Evolutionary conservation across 768 basidiomycete species (phyloP), one percentile per base, ranked within the genome.

Genomic region (Tulasnella sp.): DNA sequence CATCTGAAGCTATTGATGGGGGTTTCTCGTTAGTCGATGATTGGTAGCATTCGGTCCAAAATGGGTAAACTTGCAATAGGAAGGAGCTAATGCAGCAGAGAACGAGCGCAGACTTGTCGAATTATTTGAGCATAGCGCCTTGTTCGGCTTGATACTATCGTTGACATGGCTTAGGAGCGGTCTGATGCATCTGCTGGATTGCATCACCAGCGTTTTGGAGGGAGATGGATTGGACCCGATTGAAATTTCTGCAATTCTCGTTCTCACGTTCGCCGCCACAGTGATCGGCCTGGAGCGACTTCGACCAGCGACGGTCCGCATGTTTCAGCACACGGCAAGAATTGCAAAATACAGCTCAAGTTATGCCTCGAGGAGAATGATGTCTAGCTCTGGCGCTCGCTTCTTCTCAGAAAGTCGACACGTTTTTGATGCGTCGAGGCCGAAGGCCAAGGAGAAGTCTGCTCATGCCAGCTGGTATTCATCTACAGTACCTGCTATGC

Each of bases 381-480:
- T 59, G 29, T 59, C 52, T 29, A 59, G n/a, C 52, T 59, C 52
- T 59, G 22, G 52, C 52, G 8, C 29, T 12, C 22, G 29, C 11
- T 17, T 29, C 26, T 59, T 59, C 29, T 59, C 52, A 9, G 52
- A 14, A n/a, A 59, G 26, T 29, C 52, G 52, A 11, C 52, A 59
- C 12, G 26, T 29, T 42, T 37, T 29, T 12, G 39, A 67, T 14
- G n/a, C 66, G n/a, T 19, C 66, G 66, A 16, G 36, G 2, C 66
- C 39, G 37, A 39, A 39, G 36, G 12, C 1, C 6, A 72, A 72
- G 29, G 71, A 72, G 35, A 62, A 42, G n/a, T 72, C 71, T 40
- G 37, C 37, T 16, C 71, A 72, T 72, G 71, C 71, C 4, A 59
- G 62, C 34, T 72, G 71, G 71, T 72, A 72, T 65, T 37, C 71